Base-by-base conservation (phyloP, 2,329 filamentous ascomycete genomes). In the Hymenoscyphus occultus region DNA sequence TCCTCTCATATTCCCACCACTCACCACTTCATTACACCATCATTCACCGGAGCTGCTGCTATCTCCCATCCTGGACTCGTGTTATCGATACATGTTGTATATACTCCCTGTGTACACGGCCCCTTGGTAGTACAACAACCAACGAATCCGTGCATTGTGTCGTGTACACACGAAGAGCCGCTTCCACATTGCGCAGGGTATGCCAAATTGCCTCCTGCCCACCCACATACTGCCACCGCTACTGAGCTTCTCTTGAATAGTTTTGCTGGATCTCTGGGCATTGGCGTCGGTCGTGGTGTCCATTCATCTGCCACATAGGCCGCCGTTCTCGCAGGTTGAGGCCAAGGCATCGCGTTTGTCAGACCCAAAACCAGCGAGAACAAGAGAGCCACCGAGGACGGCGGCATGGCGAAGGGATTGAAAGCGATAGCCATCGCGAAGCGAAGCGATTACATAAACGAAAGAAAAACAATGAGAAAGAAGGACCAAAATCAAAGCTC, bases 11-110 rank as follows among this genome's bases (percentile, higher is more conserved):
- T 6, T 13, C 16, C 63, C 9, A 35, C 22, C 14, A 66, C 71
- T 62, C 39, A 75, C 73, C 73, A 75, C 62, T 71, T 71, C 32
- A 69, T 70, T 39, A 75, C 61, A 4, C 73, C 73, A 69, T 74
- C 72, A 64, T 72, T 69, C 51, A 68, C 42, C 31, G 39, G 7
- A n/a, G 65, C 67, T 10, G 69, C 60, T 9, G 67, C 70, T 14
- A 70, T 40, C 35, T 28, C 58, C 71, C 71, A 73, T 54, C 68
- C 72, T 10, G 62, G 40, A 66, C 68, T 73, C 63, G 69, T 71
- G 16, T 65, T 61, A 64, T 75, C 72, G 39, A 74, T 54, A 67
- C 73, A 75, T 57, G 68, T 71, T 14, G 73, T 73, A 61, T 75
- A 75, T 1, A 75, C 67, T 35, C 73, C 73, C 19, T 64, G 66